These are phyloP conservation scores for Sclerotinia borealis DNA, from an alignment of 2,329 filamentous ascomycete genomes.

Conservation along the genomic window DNA sequence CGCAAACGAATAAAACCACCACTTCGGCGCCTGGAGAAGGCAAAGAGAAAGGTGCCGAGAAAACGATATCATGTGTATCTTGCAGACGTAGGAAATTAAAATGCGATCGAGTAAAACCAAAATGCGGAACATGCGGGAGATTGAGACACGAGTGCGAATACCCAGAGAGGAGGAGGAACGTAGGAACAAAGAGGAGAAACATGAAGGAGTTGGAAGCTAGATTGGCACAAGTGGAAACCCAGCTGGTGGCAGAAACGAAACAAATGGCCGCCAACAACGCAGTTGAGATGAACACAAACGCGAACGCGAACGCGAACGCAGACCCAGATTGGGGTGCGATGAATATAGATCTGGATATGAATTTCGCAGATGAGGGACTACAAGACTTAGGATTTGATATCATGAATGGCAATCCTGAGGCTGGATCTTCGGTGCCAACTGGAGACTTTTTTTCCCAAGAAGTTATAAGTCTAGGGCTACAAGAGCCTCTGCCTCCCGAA, in stretches of 20 bases:
- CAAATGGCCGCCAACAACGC: conserved; percentile 4
- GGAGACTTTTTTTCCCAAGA: conserved; percentile 48
- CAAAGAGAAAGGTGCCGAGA: conserved; percentile 17
- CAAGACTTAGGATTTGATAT: conserved; percentile 20
- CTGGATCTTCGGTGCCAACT: conserved; percentile 6
- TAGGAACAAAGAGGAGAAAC: conserved; percentile 80
- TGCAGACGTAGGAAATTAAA: conserved; percentile 81
- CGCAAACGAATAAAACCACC: neutral
- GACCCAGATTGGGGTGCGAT: conserved; percentile 21
- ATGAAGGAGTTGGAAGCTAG: conserved; percentile 86
- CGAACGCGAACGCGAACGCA: neutral
- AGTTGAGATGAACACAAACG: neutral
- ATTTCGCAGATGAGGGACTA: conserved; percentile 17
- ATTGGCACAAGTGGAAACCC: conserved; percentile 71
- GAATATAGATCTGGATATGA: conserved; percentile 25
- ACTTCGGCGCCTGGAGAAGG: neutral
- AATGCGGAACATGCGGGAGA: conserved; percentile 73
- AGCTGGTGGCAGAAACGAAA: conserved; percentile 48
- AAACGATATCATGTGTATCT: conserved; percentile 74
- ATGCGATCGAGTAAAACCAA: conserved; percentile 75
- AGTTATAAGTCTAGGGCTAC: conserved; percentile 72
- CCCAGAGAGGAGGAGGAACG: conserved; percentile 83
- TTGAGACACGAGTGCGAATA: conserved; percentile 76
- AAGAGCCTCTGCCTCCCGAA: conserved; percentile 72
- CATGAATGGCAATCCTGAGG: neutral